phyloP scores from a whole-genome alignment of 108 stramenopile species.

The Mediolabrus comicus region DNA sequence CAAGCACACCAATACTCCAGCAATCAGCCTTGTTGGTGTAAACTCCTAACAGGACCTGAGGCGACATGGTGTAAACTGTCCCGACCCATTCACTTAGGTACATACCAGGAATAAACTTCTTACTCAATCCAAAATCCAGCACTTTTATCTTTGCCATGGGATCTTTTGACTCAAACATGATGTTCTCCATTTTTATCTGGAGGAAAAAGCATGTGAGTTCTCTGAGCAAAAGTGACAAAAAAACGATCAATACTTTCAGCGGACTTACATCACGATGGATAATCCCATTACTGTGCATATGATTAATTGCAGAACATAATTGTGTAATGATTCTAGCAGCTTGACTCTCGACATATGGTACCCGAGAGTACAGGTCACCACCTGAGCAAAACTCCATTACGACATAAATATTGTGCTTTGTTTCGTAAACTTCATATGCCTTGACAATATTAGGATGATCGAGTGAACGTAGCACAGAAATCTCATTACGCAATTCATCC shows the following conservation, averaged over 20 bases:
- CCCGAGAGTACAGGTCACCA: conserved; percentile 82
- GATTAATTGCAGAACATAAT: conserved; percentile 66
- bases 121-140: conserved; percentile 92
- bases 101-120: conserved; percentile 54
- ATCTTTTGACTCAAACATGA: conserved; percentile 68
- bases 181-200: conserved; percentile 65
- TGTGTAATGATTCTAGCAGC: conserved; percentile 58
- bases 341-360: conserved; percentile 80
- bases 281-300: conserved; percentile 77
- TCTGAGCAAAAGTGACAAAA: background rate
- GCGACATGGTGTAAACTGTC: conserved; percentile 83
- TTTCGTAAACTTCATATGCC: conserved; percentile 80
- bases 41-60: conserved; percentile 70
- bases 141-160: conserved; percentile 70
- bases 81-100: conserved; percentile 67
- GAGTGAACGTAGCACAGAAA: conserved; percentile 71
- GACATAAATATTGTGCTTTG: conserved; percentile 68
- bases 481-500: conserved; percentile 89
- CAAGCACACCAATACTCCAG: conserved; percentile 42
- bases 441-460: conserved; percentile 97
- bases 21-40: conserved; percentile 78
- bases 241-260: background rate
- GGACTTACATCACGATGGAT: conserved; percentile 89
- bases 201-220: too few species aligned
- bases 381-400: conserved; percentile 80